phyloP scores from a whole-genome alignment of 2,329 filamentous ascomycete species.

The Botrytis tulipae region DNA sequence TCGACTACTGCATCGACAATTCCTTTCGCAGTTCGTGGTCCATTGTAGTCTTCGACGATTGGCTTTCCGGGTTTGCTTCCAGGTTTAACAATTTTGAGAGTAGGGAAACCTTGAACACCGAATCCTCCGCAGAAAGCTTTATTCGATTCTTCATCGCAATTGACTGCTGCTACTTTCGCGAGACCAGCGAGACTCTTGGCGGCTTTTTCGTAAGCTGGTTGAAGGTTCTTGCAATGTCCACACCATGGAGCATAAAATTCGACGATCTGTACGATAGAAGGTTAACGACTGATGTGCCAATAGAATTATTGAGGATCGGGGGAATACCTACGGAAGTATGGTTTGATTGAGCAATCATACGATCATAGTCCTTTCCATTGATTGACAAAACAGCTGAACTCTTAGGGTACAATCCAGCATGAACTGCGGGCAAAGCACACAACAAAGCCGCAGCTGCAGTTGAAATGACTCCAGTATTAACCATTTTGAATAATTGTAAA shows the following conservation, averaged over 20 bases:
- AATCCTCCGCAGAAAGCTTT: constrained; percentile 82
- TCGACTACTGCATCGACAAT: constrained; percentile 84
- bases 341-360: constrained; percentile 82
- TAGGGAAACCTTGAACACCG: constrained; percentile 92
- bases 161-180: constrained; percentile 89
- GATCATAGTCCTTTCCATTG: constrained; percentile 74
- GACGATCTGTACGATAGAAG: constrained; percentile 48
- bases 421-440: constrained; percentile 58
- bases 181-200: constrained; percentile 86
- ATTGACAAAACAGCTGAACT: constrained; percentile 84
- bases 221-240: constrained; percentile 93
- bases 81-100: constrained; percentile 87
- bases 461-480: constrained; percentile 52
- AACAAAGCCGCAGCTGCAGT: constrained; percentile 59
- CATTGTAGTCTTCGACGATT: constrained; percentile 86
- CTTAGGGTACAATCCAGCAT: constrained; percentile 77
- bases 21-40: constrained; percentile 74
- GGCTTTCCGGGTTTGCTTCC: constrained; percentile 78
- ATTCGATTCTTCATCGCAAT: constrained; percentile 93
- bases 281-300: constrained; percentile 17
- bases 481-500: constrained; percentile 45
- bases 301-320: neutral
- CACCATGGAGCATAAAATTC: constrained; percentile 99
- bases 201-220: constrained; percentile 92
- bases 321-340: constrained; percentile 72